Percentiles rank a stretch among this genome's conserved stretches.
phyloP scores from a whole-genome alignment of 129 eudicot species.

The Lonicera japonica region DNA sequence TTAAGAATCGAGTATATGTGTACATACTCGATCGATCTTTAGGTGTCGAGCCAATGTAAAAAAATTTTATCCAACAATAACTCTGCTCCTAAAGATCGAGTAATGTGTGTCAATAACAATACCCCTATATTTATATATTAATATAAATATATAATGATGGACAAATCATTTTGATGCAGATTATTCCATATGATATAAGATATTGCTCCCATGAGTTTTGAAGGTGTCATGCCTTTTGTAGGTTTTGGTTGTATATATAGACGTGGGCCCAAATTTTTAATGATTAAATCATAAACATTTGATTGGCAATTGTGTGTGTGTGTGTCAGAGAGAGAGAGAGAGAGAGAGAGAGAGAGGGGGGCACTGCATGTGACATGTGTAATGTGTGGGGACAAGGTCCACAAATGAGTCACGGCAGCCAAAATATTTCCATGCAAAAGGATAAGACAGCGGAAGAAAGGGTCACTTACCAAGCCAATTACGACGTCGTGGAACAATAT shows the following conservation, averaged over 20 bases:
- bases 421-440: conserved; percentile 1
- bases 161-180: conserved; percentile 14
- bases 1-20: no score
- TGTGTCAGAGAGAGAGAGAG: not conserved
- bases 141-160: conserved; percentile 4
- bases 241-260: not conserved
- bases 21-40: no score
- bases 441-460: not conserved
- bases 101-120: no score
- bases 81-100: no score
- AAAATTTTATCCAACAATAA: no score
- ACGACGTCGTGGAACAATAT: no score
- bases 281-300: not conserved
- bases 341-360: not conserved
- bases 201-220: no score
- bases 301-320: not conserved
- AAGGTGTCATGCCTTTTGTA: no score
- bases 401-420: conserved; percentile 13
- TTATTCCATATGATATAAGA: conserved; percentile 2
- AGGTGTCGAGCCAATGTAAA: no score
- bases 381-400: conserved; percentile 7
- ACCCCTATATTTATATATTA: not conserved
- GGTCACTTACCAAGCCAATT: conserved; percentile 14
- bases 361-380: conserved; percentile 12
- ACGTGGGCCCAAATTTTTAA: not conserved